A percentile compares a stretch with the other conserved stretches of the same genome.
Evolutionary conservation across 768 basidiomycete genomes (phyloP).

Genomic region (Rhizopogon sp.): DNA sequence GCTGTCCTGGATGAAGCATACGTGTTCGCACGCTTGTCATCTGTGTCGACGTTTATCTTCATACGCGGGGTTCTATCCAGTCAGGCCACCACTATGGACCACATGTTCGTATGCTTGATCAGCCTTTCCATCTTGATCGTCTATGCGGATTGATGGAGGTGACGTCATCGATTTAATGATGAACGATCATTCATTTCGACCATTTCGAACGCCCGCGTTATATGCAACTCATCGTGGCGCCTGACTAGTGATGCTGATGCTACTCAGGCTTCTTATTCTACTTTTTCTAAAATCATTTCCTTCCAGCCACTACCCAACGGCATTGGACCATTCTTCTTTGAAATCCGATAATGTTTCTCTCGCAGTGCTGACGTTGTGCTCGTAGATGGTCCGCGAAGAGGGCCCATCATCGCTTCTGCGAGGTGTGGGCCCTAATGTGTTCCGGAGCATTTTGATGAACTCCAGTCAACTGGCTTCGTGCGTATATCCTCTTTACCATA

Average conservation of each 20-base stretch:
- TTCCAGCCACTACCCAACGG: not conserved
- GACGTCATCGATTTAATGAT: not conserved
- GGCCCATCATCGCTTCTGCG: conserved; percentile 70
- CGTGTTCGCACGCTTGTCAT: not conserved
- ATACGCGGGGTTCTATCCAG: not conserved
- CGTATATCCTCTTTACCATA: conserved; percentile 18
- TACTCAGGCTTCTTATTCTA: not conserved
- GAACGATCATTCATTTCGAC: too few relatives aligned
- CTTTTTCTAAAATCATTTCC: not conserved
- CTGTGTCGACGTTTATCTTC: not conserved
- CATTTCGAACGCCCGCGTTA: not conserved
- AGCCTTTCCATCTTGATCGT: not conserved
- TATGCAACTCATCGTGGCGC: not conserved
- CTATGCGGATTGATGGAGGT: not conserved
- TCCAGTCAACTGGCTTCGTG: conserved; percentile 88
- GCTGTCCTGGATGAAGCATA: not conserved
- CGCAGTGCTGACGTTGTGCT: not conserved
- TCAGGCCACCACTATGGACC: too few relatives aligned
- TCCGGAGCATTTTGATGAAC: conserved; percentile 86
- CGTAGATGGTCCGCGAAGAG: conserved; percentile 84
- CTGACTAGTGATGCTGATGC: not conserved
- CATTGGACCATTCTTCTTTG: conserved; percentile 7
- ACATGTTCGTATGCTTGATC: not conserved
- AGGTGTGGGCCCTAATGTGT: conserved; percentile 80
- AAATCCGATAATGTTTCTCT: not conserved